Base-by-base conservation (phyloP, 2,329 filamentous ascomycete species). In the Aspergillus oerlinghausenensis region DNA sequence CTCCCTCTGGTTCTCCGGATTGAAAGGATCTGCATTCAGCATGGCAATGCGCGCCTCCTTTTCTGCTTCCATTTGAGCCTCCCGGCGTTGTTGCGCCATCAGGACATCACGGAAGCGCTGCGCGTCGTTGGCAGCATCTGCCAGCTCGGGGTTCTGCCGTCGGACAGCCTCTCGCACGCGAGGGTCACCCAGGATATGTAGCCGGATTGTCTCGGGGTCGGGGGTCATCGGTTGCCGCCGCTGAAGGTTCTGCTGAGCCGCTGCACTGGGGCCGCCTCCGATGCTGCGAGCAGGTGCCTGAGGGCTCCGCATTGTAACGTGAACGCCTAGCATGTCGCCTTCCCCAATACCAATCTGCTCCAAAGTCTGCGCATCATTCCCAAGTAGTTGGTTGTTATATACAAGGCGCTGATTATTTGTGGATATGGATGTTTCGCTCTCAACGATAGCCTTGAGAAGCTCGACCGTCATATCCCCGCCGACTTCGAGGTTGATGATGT, bases 1-100 rank as follows among this genome's bases (percentile, higher is more conserved):
- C 77, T 88, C 90, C 49, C 83, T 83, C 76, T 99, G 94, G 8
- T 92, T 90, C 62, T 97, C 92, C 26, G 91, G 79, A 70, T 99
- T 93, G 76, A 97, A 97, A 0, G 93, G 92, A 68, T 99, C 94
- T 9, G 92, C 88, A 71, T 97, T 97, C 59, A 97, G 80, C 68
- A 89, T 82, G 60, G 87, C 87, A 65, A 97, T 92, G 72, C 93
- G 87, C 53, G 89, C 86, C 72, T 92, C 86, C 58, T 93, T 88
- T 72, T 92, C 88, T 28, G 83, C 81, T 59, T 92, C 88, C 56
- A 87, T 84, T 55, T 89, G 83, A 51, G 86, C 83, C 67, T 95
- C 88, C 55, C 86, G 82, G 57, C 87, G 82, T 63, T 87, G 83
- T 71, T 88, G 86, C 58, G 85, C 81, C 54, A 82, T 77, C 68